phyloP scores from a whole-genome alignment of 1,139 yeast species.

The Sugiyamaella castrensis region DNA sequence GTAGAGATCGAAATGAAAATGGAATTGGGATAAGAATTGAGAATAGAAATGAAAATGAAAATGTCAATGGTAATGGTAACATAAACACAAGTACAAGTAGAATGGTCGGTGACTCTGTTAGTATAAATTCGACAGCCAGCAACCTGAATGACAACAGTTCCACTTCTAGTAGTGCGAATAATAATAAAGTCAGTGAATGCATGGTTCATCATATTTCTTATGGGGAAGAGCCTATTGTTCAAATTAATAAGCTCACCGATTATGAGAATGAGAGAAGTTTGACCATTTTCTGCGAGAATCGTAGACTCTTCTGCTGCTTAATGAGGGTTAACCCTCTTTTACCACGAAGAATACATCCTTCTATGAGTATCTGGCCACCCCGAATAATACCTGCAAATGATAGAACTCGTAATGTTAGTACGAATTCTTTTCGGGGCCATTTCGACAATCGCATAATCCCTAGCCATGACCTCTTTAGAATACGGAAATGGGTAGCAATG shows the following conservation, averaged over 20 bases:
- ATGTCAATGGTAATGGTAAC: too few relatives aligned
- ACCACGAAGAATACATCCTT: constrained; percentile 21
- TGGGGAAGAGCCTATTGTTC: constrained; percentile 9
- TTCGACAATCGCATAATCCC: constrained; percentile 9
- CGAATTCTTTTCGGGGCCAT: constrained; percentile 27
- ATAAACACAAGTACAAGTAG: too few relatives aligned
- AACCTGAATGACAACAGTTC: too few relatives aligned
- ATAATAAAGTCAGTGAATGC: too few relatives aligned
- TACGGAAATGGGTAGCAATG: constrained; percentile 11
- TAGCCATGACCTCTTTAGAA: constrained; percentile 15
- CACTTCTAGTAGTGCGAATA: too few relatives aligned
- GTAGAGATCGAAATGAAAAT: not conserved
- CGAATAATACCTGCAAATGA: constrained; percentile 22
- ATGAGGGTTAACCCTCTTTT: constrained; percentile 22
- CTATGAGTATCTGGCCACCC: constrained; percentile 32
- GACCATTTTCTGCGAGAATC: constrained; percentile 3
- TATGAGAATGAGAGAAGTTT: constrained; percentile 16
- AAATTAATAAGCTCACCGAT: constrained; percentile 7
- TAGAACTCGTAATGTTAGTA: constrained; percentile 26
- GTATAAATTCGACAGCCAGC: too few relatives aligned
- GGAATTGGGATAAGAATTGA: not conserved
- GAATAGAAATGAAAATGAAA: too few relatives aligned
- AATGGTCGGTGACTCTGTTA: too few relatives aligned
- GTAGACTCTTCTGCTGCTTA: constrained; percentile 16
- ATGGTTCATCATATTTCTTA: constrained; percentile 3